Conservation (phyloP, 352 stramenopile species). For the Thraustochytrium sp. region DNA sequence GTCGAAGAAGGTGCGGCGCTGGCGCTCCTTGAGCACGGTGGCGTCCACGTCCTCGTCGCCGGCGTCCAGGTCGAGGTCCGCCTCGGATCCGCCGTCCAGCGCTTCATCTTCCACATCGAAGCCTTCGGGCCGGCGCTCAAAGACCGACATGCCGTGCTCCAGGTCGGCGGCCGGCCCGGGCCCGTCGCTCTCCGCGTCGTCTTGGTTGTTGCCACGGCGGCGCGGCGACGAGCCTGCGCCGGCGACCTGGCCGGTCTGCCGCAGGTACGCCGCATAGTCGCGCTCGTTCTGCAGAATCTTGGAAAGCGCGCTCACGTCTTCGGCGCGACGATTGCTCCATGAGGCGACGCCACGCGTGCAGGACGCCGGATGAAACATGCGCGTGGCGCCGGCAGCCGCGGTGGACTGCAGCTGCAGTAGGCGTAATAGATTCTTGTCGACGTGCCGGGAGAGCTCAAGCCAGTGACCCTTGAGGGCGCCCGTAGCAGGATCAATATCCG, state of each 20-base stretch:
- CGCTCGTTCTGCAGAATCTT: too few relatives aligned
- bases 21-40: not conserved
- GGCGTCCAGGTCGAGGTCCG: not conserved
- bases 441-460: not conserved
- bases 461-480: not conserved
- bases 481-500: not conserved
- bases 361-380: not conserved
- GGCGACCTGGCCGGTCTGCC: too few relatives aligned
- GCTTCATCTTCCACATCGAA: not conserved
- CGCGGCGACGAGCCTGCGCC: too few relatives aligned
- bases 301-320: not conserved
- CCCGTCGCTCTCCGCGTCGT: too few relatives aligned
- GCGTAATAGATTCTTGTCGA: not conserved
- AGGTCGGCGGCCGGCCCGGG: too few relatives aligned
- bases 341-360: not conserved
- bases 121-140: too few relatives aligned
- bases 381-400: not conserved
- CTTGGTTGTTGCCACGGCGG: too few relatives aligned
- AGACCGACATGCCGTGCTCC: too few relatives aligned
- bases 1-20: slow-evolving; percentile 64
- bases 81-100: not conserved
- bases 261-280: too few relatives aligned
- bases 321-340: not conserved
- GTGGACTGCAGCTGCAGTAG: not conserved
- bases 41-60: not conserved